Base-by-base conservation (phyloP, 2,329 filamentous ascomycete species). In the Westerdykella sp. region DNA sequence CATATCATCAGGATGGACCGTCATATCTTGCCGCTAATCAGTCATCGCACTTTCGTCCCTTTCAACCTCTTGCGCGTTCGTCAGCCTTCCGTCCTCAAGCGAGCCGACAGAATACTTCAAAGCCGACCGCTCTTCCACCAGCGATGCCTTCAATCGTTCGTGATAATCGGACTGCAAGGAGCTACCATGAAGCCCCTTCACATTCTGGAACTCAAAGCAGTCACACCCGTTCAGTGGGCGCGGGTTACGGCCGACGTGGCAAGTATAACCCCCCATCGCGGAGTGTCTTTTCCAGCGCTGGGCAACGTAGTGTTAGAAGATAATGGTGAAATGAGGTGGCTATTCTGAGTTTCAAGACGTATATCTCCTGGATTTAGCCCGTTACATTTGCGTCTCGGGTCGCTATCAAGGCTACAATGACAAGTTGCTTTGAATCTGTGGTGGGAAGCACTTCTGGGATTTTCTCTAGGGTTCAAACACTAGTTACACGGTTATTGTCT, bases 131-230 rank as follows among this genome's bases (percentile, higher is more conserved):
- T 18, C 37, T 55, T 25, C 52, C 54, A 1, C 53, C 53, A 22
- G 34, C 45, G 2, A 51, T 55, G 45, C 53, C 53, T n/a, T 49
- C 56, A 2, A 45, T 46, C 15, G 22, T 52, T 13, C 39, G 49
- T 12, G 41, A 13, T 49, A 50, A 31, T 34, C 51, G 14, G 14
- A 44, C 34, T 53, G 45, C n/a, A 43, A 41, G 9, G 49, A 42
- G 22, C 37, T 47, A 14, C 49, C 57, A 30, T 53, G 47, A 48
- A 45, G 54, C 6, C 44, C 35, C 10, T 15, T 59, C 55, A 34
- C 48, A 41, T n/a, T 34, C 48, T 15, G 60, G 59, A 18, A 53
- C 59, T 1, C 50, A 57, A 9, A 61, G 56, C 46, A 59, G 59
- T 43, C 53, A 45, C 12, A 45, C 45, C 6, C 41, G 11, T 12